Percentiles rank a stretch among this genome's conserved stretches.
phyloP scores from a whole-genome alignment of 495 filamentous ascomycete species.

The Neurospora sp. region DNA sequence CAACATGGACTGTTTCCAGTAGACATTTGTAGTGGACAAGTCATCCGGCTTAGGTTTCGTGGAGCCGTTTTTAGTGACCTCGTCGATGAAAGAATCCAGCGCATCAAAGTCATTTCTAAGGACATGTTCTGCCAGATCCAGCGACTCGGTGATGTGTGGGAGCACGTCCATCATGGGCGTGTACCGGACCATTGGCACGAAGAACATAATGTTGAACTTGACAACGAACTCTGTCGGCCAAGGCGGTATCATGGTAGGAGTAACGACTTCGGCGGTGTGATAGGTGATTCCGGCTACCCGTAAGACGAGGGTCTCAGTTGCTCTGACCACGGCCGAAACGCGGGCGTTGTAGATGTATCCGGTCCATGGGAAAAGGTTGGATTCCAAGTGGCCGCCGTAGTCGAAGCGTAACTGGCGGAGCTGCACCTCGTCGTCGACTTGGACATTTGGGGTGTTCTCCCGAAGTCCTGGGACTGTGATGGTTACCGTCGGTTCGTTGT shows the following conservation, averaged over 20 bases:
- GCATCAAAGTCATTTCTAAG: not conserved
- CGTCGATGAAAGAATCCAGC: not conserved
- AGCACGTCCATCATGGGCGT: conserved; percentile 12
- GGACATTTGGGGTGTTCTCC: conserved; percentile 32
- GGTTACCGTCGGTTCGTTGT: conserved; percentile 1
- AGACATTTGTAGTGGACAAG: not conserved
- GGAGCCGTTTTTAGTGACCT: not conserved
- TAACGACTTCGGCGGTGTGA: not conserved
- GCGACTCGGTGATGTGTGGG: conserved; percentile 12
- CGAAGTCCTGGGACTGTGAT: conserved; percentile 30
- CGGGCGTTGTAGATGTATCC: conserved; percentile 17
- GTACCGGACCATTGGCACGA: conserved; percentile 12
- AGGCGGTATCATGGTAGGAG: not conserved
- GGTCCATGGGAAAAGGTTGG: conserved; percentile 16
- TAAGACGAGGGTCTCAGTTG: conserved; percentile 11
- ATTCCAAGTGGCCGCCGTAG: conserved; percentile 1
- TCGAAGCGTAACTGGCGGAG: conserved; percentile 29
- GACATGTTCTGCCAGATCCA: conserved; percentile 5
- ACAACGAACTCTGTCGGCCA: not conserved
- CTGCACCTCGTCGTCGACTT: conserved; percentile 33
- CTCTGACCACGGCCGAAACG: conserved; percentile 12
- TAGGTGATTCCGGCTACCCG: conserved; percentile 5
- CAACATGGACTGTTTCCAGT: conserved; percentile 41
- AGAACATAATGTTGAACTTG: conserved; percentile 19
- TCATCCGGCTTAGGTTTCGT: not conserved